Conservation (phyloP, 1,139 yeast species). For the Nakaseomyces glabratus region DNA sequence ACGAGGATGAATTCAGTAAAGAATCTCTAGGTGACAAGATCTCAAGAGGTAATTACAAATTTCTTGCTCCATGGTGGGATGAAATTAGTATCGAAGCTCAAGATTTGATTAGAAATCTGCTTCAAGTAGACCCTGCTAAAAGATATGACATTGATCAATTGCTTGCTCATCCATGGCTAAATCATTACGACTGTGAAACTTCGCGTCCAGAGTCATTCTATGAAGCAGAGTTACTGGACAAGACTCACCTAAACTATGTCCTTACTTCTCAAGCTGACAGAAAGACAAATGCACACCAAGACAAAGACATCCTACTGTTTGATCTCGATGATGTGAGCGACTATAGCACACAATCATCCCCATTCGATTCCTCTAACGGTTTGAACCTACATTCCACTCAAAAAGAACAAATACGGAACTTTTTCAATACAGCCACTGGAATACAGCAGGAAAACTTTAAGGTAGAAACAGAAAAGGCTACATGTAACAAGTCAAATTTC, state of each 20-base stretch:
- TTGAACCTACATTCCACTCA: not conserved
- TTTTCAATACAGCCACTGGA: slow-evolving; percentile 3
- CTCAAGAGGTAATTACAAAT: slow-evolving; percentile 66
- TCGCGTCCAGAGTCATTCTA: not conserved
- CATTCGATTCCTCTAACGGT: not conserved
- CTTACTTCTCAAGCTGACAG: not conserved
- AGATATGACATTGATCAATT: slow-evolving; percentile 70
- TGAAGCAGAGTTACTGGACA: not conserved
- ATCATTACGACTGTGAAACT: slow-evolving; percentile 14
- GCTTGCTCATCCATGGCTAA: slow-evolving; percentile 69
- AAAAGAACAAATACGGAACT: slow-evolving; percentile 2
- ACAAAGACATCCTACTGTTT: not conserved
- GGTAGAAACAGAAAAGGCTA: not conserved
- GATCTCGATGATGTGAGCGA: slow-evolving; percentile 2
- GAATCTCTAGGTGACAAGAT: slow-evolving; percentile 49
- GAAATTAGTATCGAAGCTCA: slow-evolving; percentile 69
- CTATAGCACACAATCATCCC: not conserved
- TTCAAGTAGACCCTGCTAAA: slow-evolving; percentile 66
- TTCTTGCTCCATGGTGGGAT: slow-evolving; percentile 90
- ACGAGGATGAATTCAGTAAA: slow-evolving; percentile 52
- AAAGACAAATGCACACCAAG: slow-evolving; percentile 3
- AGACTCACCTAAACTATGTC: slow-evolving; percentile 1
- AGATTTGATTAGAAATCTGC: slow-evolving; percentile 55
- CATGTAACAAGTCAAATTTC: not conserved
- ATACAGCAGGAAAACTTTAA: not conserved